These are phyloP conservation scores for Trichoderma orchidacearum DNA, from an alignment of 495 filamentous ascomycete species.

Conservation along the genomic window DNA sequence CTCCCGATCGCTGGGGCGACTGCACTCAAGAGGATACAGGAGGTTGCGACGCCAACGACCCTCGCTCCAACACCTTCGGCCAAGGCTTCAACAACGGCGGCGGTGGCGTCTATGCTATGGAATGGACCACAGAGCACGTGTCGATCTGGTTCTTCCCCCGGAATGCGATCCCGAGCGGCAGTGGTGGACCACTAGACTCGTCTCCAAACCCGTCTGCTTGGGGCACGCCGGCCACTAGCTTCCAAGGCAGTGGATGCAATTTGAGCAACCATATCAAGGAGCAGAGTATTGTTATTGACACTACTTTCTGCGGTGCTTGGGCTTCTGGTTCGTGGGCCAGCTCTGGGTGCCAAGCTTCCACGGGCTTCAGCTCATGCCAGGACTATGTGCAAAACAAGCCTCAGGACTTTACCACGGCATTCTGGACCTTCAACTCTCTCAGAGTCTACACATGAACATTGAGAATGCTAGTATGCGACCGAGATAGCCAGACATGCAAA, in stretches of 20 bases:
- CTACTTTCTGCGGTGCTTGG: conserved; percentile 83
- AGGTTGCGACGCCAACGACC: conserved; percentile 41
- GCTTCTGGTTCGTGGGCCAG: conserved; percentile 48
- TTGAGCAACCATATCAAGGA: conserved; percentile 52
- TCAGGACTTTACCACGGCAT: conserved; percentile 42
- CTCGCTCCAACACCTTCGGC: conserved; percentile 45
- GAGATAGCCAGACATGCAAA: too few species aligned
- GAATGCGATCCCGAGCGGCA: conserved; percentile 36
- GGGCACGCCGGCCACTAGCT: conserved; percentile 53
- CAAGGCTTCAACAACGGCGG: conserved; percentile 54
- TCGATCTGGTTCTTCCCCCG: conserved; percentile 71
- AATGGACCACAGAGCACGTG: conserved; percentile 55
- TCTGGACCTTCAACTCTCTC: conserved; percentile 60
- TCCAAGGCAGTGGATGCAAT: conserved; percentile 47
- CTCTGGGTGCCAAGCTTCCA: conserved; percentile 24
- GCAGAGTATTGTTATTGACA: conserved; percentile 69
- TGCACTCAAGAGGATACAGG: conserved; percentile 59
- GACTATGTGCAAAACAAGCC: conserved; percentile 54
- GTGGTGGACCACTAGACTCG: conserved; percentile 35
- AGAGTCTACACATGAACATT: too few species aligned
- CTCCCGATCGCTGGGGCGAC: too few species aligned
- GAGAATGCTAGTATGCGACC: too few species aligned
- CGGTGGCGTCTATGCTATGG: conserved; percentile 67
- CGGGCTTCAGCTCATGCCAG: conserved; percentile 41
- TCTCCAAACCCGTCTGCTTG: conserved; percentile 49